Base-by-base conservation (phyloP, 257 asterid species). In the Solanum chilense region DNA sequence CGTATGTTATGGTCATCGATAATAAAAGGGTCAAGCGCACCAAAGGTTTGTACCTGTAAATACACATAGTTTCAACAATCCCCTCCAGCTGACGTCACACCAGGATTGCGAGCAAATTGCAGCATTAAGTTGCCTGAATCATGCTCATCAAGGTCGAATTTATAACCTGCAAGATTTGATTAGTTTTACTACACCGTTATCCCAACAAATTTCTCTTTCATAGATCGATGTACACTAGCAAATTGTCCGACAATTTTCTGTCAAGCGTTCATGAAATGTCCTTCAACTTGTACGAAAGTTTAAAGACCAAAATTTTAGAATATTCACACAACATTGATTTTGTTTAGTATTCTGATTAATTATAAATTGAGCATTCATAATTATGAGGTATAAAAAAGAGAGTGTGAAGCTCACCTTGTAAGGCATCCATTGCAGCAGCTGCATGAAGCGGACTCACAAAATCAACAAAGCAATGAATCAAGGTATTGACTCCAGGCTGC, bases 391-490 rank as follows among this genome's bases (percentile, higher is more conserved):
- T n/a, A n/a, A 29, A 74, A 49, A 71, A 16, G 45, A 71, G 25
- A 18, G 20, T 33, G 44, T 7, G 45, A 3, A 85, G 37, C 88
- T 86, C 85, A 94, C 96, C 98, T 92, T 96, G 95, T 58, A 94
- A 89, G 64, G 96, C 94, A 81, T 92, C 95, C 98, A 94, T 90
- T 7, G 98, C 96, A 33, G 97, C 92, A 74, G 94, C 96, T 25
- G 98, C 96, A 92, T 93, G 95, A 73, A 95, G 94, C 87, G 98
- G 98, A 88, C 93, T 94, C 71, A 81, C 85, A 78, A 96, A 96
- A 90, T 96, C 98, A 91, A 95, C 96, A 60, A 96, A 94, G 90
- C 98, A 94, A 82, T 94, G 95, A 64, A 93, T 92, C 89, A 94
- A 87, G 3, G 95, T 94, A 10, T 94, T 96, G 8, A 94, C 97